Base-by-base conservation (phyloP, 139 green algal genomes). In the Pseudopediastrum boryanum region DNA sequence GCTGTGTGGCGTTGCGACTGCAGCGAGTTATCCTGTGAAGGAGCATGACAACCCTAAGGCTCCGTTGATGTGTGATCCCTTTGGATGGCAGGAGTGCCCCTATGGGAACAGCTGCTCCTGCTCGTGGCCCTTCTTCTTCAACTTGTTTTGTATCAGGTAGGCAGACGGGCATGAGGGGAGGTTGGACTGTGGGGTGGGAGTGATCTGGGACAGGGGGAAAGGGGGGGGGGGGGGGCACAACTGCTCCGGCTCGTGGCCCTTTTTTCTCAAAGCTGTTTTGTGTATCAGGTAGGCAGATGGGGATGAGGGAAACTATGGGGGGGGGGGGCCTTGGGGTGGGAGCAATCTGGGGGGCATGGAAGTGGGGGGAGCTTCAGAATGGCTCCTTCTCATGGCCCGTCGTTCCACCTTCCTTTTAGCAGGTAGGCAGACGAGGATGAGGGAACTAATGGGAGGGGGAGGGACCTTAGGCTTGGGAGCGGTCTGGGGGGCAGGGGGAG, bases 1-100 rank as follows among this genome's bases (percentile, higher is more conserved):
- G 29, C 88, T 95, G 79, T 99, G 96, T 81, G 96, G 96, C 44
- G 94, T 99, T 61, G 89, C 93, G 63, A 93, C 93, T 80, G 77
- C 87, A 44, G 84, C 96, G 9, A 97, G 90, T 9, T 99, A 97
- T 88, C 96, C 96, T 10, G 88, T 92, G 2, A 75, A 75, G 54
- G 19, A 44, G 0, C 25, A 25, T 21, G 5, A 31, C 31, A 82
- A 75, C 63, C 64, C 64, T 46, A 58, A 10, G 27, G 75, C 68
- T 7, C 76, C 76, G 1, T 29, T 42, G 10, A 76, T 76, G 76
- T 82, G 76, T 38, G 75, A 81, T 41, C 38, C 65, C 39, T 82
- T 82, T 69, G 76, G 64, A 39, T 82, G 76, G 76, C 31, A 38
- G 2, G 76, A 82, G 76, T 82, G 76, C 76, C 35, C 76, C 3